Evolutionary conservation across 371 early-diverging fungal genomes (phyloP), one percentile per base, ranked within the genome.

Genomic region (Mycotypha africana): DNA sequence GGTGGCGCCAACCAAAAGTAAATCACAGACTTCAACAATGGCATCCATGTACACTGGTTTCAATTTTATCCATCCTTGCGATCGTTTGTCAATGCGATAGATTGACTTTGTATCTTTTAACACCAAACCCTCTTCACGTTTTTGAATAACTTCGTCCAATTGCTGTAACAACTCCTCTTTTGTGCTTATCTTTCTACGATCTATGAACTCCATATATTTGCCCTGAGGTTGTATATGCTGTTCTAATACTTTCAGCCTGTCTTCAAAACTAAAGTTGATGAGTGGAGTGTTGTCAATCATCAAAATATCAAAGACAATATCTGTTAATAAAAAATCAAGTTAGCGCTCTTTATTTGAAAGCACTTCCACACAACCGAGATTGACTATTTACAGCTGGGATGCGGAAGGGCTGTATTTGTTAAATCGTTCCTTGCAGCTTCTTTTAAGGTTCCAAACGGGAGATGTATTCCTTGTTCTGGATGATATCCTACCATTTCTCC

Each of bases 401-500:
- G 65, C n/a, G n/a, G n/a, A n/a, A n/a, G n/a, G n/a, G n/a, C n/a
- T n/a, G n/a, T n/a, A n/a, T n/a, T n/a, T n/a, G 48, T 38, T 14
- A 40, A 41, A 21, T 21, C 16, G 36, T 78, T 73, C 52, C 73
- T 62, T 3, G 88, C 85, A 7, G 66, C 42, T 1, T 84, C 72
- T 60, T 86, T 88, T 39, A 90, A 62, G 1, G 78, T 75, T 16
- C 91, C 91, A 63, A 90, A 90, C 0, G 74, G 72, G 30, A 82
- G 59, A 52, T 78, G 78, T 0, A 57, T 53, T 19, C 77, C 74
- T 6, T 71, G 62, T 17, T 70, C 67, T 3, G 78, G 73, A 53
- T 84, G 78, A 47, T 74, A 84, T 2, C 80, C 82, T 15, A 88
- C 58, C 82, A 91, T 80, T 62, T 91, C 91, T 0, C 91, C 91